A percentile compares a stretch with the other conserved stretches of the same genome.
Evolutionary conservation across 441 rosid species (phyloP).

Genomic region (Bocquillonia castaneifolia): DNA sequence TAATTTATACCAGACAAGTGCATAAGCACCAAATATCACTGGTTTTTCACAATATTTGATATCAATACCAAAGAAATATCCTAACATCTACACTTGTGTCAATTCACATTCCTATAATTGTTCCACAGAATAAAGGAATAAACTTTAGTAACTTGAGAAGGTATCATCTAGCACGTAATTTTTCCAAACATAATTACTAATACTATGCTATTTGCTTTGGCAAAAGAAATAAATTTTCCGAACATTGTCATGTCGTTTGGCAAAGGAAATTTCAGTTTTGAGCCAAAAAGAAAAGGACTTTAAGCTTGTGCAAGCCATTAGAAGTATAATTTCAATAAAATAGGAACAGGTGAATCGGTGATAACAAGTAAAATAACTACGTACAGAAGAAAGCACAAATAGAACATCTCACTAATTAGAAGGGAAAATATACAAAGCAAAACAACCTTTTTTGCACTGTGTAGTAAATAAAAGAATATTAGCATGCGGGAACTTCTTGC

Average conservation of each 20-base stretch:
- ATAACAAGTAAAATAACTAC: neutral
- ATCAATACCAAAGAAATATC: neutral
- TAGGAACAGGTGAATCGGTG: neutral
- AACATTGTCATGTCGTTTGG: neutral
- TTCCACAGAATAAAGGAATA: neutral
- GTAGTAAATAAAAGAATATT: neutral
- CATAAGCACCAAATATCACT: conserved; percentile 18
- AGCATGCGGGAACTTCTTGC: neutral
- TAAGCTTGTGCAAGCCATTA: neutral
- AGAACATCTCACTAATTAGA: neutral
- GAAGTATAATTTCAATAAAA: neutral
- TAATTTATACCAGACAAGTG: conserved; percentile 4
- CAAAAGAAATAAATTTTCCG: neutral
- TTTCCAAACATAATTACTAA: neutral
- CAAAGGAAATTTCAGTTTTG: neutral
- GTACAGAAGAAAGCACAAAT: neutral
- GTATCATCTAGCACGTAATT: neutral
- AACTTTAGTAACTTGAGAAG: conserved; percentile 2
- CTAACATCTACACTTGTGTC: neutral
- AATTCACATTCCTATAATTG: neutral
- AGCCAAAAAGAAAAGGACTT: neutral
- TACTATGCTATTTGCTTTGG: neutral
- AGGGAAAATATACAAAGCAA: neutral
- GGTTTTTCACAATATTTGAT: neutral
- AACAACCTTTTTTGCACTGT: neutral